Evolutionary conservation across 228 moss, liverwort and hornwort genomes (phyloP), one percentile per base, ranked within the genome.

Genomic region (Sphagnum magellanicum): DNA sequence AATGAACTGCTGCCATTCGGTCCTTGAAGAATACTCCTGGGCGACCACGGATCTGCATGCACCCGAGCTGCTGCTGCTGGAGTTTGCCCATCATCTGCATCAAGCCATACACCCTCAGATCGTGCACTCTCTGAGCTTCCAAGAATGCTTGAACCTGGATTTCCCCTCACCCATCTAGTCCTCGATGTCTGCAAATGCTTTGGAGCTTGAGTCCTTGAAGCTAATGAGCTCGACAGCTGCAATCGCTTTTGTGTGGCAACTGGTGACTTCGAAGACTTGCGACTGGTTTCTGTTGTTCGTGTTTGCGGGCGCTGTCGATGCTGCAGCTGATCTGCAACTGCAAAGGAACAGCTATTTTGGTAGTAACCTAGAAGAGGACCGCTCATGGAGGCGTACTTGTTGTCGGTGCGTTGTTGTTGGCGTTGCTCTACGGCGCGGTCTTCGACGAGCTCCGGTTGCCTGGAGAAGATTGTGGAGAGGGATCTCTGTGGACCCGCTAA

Each of bases 291-390:
- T 32, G 32, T 0, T 32, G 32, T 32, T 32, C 3, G 32, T 32
- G 32, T 32, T 32, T 32, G 32, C 32, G 32, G 32, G 32, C 32
- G 32, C 32, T 32, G 32, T 32, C 32, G 32, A 32, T 32, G 32
- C 32, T 32, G 32, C 32, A 32, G 32, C 32, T 32, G 32, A 32
- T 32, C 32, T 32, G 32, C 32, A 32, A 32, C 32, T 32, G 32
- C 32, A 32, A 32, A 32, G 32, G 32, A 32, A 3, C 32, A 32
- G 32, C 32, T 32, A 32, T 32, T 32, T 6, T 74, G 75, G 62
- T 79, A 73, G 72, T 81, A 81, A 32, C 78, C 80, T 1, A 78
- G 59, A 3, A 86, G 86, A 49, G 86, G 86, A 8, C 86, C 86
- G 72, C 86, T 86, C 83, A 83, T 83, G 49, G 86, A 83, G 11